Evolutionary conservation across 805 yeast species (phyloP).

Genomic region (Sugiyamaella lignohabitans): DNA sequence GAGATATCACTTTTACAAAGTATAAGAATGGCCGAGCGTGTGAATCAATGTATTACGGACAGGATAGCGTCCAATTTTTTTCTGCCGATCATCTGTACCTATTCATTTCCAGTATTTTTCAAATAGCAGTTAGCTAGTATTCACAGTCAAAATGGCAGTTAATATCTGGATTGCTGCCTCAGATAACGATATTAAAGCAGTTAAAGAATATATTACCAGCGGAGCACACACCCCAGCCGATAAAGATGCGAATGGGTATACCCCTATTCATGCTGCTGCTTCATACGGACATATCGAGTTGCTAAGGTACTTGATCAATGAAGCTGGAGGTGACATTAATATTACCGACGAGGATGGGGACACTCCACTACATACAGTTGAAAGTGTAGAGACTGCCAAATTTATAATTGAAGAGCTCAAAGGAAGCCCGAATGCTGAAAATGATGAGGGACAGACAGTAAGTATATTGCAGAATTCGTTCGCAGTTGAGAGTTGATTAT

Average conservation of each 20-base stretch:
- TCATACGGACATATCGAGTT: constrained; percentile 79
- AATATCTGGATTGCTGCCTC: constrained; percentile 96
- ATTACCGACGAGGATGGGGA: constrained; percentile 86
- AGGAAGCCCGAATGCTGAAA: constrained; percentile 59
- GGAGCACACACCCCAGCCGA: constrained; percentile 59
- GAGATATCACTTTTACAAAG: no score
- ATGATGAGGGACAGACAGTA: constrained; percentile 63
- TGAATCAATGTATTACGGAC: no score
- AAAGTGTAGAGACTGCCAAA: constrained; percentile 59
- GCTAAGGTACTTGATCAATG: constrained; percentile 45
- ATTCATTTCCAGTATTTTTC: no score
- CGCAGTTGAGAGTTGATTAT: constrained; percentile 16
- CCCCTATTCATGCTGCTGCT: constrained; percentile 96
- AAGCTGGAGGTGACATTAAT: constrained; percentile 71
- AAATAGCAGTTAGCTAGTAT: no score
- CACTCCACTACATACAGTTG: constrained; percentile 89
- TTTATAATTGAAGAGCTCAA: constrained; percentile 57
- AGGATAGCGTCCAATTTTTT: no score
- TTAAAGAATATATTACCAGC: constrained; percentile 46
- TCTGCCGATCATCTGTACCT: no score
- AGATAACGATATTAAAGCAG: constrained; percentile 61
- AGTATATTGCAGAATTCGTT: no score
- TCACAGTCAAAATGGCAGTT: constrained; percentile 26
- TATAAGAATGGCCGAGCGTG: no score
- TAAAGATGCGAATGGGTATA: constrained; percentile 89